These are phyloP conservation scores for Arthrobotrys entomopaga DNA, from an alignment of 2,329 filamentous ascomycete species.

Conservation along the genomic window DNA sequence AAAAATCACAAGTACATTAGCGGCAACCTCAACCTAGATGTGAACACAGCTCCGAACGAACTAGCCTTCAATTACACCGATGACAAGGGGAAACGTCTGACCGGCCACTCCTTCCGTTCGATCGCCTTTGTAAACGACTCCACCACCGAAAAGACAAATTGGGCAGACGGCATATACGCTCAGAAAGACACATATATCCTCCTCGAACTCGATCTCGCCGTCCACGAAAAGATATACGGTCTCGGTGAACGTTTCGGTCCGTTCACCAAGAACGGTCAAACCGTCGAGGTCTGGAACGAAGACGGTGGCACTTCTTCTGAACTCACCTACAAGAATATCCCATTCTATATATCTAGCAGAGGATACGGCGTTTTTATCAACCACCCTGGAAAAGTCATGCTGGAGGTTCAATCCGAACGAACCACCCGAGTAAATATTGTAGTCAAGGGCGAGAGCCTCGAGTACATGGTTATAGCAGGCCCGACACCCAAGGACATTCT, in stretches of 20 bases:
- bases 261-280: conserved; percentile 79
- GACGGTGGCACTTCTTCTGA: conserved; percentile 75
- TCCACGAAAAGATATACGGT: conserved; percentile 76
- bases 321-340: conserved; percentile 77
- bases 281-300: conserved; percentile 72
- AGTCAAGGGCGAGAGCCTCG: conserved; percentile 74
- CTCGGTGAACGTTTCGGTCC: conserved; percentile 80
- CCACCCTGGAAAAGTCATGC: conserved; percentile 73
- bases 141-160: conserved; percentile 57
- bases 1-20: conserved; percentile 62
- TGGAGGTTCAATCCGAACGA: conserved; percentile 80
- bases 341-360: conserved; percentile 75
- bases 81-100: conserved; percentile 61
- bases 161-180: conserved; percentile 61
- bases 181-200: conserved; percentile 62
- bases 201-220: conserved; percentile 64
- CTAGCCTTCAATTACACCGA: conserved; percentile 63
- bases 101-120: conserved; percentile 62
- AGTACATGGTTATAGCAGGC: conserved; percentile 79
- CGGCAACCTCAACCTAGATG: conserved; percentile 61
- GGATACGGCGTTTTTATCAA: conserved; percentile 83
- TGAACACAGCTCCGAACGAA: conserved; percentile 61
- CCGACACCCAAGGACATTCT: conserved; percentile 77
- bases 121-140: conserved; percentile 62
- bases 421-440: conserved; percentile 76